phyloP scores from a whole-genome alignment of 345 rosid species.

The Gossypium sturtianum region DNA sequence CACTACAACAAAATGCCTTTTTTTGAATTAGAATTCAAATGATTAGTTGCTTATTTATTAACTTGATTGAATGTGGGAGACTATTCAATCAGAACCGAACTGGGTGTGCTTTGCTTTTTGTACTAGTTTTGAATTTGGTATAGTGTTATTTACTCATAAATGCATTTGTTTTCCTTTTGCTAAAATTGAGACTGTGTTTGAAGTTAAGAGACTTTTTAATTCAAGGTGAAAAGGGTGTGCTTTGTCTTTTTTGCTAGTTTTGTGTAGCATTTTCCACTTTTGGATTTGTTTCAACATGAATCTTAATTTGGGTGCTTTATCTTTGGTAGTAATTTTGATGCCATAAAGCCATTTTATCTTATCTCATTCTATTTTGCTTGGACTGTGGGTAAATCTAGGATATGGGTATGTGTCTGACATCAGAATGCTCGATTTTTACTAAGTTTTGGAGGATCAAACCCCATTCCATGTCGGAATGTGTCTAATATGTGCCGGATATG shows the following conservation, averaged over 20 bases:
- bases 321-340: not conserved
- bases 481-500: not conserved
- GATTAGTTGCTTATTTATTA: not conserved
- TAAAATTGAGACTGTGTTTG: not conserved
- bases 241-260: not conserved
- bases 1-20: not conserved
- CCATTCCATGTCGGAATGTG: not conserved
- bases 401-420: not conserved
- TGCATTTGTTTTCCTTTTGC: not conserved
- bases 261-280: not conserved
- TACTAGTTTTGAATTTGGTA: not conserved
- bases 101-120: not conserved
- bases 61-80: not conserved
- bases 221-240: not conserved
- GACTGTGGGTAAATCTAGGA: not conserved
- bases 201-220: not conserved
- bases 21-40: conserved; percentile 12
- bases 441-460: not conserved
- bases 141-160: not conserved
- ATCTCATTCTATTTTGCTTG: not conserved
- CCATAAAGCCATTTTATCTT: not conserved
- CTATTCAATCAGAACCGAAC: not conserved
- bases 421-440: not conserved
- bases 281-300: not conserved
- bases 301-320: not conserved